Percentiles rank a stretch among this genome's conserved stretches.
phyloP scores from a whole-genome alignment of 1,284 basidiomycete species.

The Wallemia ichthyophaga region DNA sequence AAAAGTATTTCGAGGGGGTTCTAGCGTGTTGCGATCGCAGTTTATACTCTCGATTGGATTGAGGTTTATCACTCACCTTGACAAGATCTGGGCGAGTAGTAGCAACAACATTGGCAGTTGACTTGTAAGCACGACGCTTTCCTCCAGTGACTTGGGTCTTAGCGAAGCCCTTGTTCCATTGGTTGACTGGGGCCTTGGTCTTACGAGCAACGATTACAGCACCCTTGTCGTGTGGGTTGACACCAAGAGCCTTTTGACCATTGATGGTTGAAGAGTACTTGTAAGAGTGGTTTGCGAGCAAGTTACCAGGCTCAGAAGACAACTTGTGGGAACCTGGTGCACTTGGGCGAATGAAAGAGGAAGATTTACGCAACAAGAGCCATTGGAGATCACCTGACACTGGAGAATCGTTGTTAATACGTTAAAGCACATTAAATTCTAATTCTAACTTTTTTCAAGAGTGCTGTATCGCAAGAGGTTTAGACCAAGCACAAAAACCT shows the following conservation, averaged over 20 bases:
- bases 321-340: not conserved
- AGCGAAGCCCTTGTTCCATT: not conserved
- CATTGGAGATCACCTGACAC: not conserved
- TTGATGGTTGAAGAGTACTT: not conserved
- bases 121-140: not conserved
- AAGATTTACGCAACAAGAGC: slow-evolving; percentile 1
- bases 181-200: not conserved
- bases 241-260: not conserved
- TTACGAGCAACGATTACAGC: not conserved
- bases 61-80: not conserved
- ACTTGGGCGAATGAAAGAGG: not conserved
- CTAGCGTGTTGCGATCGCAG: not conserved
- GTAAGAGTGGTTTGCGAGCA: not conserved
- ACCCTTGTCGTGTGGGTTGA: not conserved
- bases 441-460: not conserved
- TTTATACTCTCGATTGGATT: not conserved
- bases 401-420: not conserved
- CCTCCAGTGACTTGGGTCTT: not conserved
- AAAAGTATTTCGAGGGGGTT: not conserved
- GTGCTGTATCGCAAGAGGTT: not conserved
- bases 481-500: not conserved
- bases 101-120: not conserved
- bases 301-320: not conserved
- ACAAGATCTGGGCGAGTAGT: not conserved
- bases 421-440: not conserved